These are phyloP conservation scores for Coemansia furcata DNA, from an alignment of 192 early-diverging fungal genomes.

Conservation along the genomic window DNA sequence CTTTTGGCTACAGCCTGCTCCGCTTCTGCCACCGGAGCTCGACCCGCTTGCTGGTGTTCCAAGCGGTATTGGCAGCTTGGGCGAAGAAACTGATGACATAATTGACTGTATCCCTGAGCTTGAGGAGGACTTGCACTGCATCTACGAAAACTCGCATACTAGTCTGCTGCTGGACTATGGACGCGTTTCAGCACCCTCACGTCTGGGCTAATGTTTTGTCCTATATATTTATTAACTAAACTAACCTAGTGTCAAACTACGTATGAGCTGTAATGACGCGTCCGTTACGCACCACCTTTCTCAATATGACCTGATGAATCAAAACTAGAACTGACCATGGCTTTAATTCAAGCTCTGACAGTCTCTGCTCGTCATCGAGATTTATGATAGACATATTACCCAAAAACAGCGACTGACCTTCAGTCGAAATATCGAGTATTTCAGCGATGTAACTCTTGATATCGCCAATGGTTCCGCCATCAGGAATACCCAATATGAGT, in stretches of 20 bases:
- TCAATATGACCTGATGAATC: not conserved
- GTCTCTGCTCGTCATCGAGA: not conserved
- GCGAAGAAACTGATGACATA: conserved; percentile 34
- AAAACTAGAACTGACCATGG: not conserved
- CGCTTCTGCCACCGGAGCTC: conserved; percentile 42
- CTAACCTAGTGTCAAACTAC: not conserved
- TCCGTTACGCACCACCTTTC: not conserved
- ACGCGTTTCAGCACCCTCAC: conserved; percentile 60
- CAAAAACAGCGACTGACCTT: not conserved
- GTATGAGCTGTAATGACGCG: not conserved
- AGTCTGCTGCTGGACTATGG: conserved; percentile 69
- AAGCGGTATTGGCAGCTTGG: conserved; percentile 31
- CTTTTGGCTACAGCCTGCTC: conserved; percentile 35
- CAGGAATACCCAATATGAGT: not conserved
- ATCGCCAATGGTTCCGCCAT: not conserved
- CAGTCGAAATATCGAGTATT: too few relatives aligned
- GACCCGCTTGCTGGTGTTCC: conserved; percentile 17
- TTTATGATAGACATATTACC: not conserved
- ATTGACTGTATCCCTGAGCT: conserved; percentile 63
- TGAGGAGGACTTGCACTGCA: conserved; percentile 61
- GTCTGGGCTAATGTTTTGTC: conserved; percentile 45
- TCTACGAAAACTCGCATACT: conserved; percentile 66
- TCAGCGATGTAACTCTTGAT: not conserved
- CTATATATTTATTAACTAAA: not conserved
- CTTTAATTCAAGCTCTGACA: not conserved